A percentile compares a stretch with the other conserved stretches of the same genome.
Evolutionary conservation across 495 filamentous ascomycete genomes (phyloP).

Genomic region (Podospora tetraspora): DNA sequence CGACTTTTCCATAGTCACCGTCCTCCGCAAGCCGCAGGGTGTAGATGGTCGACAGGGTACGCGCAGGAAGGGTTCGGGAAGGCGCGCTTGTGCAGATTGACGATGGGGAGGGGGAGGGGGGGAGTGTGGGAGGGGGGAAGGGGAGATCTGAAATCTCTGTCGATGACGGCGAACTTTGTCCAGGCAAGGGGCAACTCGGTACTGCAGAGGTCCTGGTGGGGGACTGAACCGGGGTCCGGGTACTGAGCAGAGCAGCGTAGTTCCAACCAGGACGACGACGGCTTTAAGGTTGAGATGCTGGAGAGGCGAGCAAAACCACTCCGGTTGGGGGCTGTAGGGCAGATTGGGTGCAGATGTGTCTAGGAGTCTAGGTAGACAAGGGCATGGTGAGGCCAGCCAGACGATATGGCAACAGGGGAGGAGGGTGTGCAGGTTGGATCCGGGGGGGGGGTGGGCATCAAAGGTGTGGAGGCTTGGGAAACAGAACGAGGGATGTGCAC

Average conservation of each 20-base stretch:
- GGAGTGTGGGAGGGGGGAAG: slow-evolving; percentile 11
- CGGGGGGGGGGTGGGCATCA: slow-evolving; percentile 15
- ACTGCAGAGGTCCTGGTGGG: slow-evolving; percentile 22
- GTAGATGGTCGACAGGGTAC: slow-evolving; percentile 31
- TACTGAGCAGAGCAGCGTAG: slow-evolving; percentile 11
- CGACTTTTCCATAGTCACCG: slow-evolving; percentile 39
- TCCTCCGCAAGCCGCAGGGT: slow-evolving; percentile 30
- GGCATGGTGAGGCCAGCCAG: background rate
- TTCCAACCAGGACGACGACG: slow-evolving; percentile 19
- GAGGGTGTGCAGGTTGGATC: background rate
- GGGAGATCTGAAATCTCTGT: slow-evolving; percentile 14
- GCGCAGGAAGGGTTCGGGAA: slow-evolving; percentile 37
- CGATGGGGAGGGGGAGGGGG: slow-evolving; percentile 15
- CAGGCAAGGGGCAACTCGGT: slow-evolving; percentile 3
- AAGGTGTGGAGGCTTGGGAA: slow-evolving; percentile 20
- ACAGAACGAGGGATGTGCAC: slow-evolving; percentile 26
- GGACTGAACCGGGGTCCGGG: slow-evolving; percentile 28
- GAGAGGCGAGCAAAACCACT: slow-evolving; percentile 16
- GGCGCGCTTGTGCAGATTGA: slow-evolving; percentile 34
- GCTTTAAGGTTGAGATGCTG: slow-evolving; percentile 20
- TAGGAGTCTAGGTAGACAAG: slow-evolving; percentile 15
- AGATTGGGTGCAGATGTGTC: slow-evolving; percentile 20
- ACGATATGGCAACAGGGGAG: slow-evolving; percentile 7
- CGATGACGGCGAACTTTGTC: slow-evolving; percentile 25
- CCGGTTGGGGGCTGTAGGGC: slow-evolving; percentile 20